Evolutionary conservation across 2,329 filamentous ascomycete species (phyloP), one percentile per base, ranked within the genome.

Genomic region (Apiospora aurea): DNA sequence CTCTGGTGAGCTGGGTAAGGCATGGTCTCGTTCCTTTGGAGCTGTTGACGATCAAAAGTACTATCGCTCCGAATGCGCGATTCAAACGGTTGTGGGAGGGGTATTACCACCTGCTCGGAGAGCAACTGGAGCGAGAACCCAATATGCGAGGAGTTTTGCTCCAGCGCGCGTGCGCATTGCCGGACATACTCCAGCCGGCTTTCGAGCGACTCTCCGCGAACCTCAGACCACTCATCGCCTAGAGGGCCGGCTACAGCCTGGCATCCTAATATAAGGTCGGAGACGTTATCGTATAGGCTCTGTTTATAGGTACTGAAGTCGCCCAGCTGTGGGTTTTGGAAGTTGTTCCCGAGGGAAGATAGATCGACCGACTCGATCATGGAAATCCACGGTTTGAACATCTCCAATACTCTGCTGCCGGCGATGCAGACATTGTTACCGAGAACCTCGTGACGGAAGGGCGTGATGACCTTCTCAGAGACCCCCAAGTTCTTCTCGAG

Each of bases 281-380:
- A 95, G 71, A 97, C 93, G 72, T 95, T 93, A 81, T 98, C 96
- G 82, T 98, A 98, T 24, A 97, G 87, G 76, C 93, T 93, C 81
- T 99, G 96, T 83, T 98, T 98, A 81, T 97, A 94, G 44, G 92
- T 89, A 78, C 91, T 92, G 80, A 98, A 98, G 76, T 98, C 96
- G 67, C 91, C 88, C 44, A 98, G 84, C 77, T 97, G 94, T 0
- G 95, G 94, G 61, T 93, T 96, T 80, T 96, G 93, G 75, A 95
- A 92, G 72, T 89, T 92, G 72, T 92, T 92, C 53, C 91, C 92
- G 2, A 98, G 85, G 0, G 93, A 90, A 0, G 93, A 92, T 18
- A 99, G 87, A 77, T 98, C 95, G 80, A 98, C 93, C 2, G 95
- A 97, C 82, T 99, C 96, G 70, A 98, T 91, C 76, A 94, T 91